A percentile compares a stretch with the other conserved stretches of the same genome.
Conservation (phyloP, 192 early-diverging fungal species). For the Podila verticillata region DNA sequence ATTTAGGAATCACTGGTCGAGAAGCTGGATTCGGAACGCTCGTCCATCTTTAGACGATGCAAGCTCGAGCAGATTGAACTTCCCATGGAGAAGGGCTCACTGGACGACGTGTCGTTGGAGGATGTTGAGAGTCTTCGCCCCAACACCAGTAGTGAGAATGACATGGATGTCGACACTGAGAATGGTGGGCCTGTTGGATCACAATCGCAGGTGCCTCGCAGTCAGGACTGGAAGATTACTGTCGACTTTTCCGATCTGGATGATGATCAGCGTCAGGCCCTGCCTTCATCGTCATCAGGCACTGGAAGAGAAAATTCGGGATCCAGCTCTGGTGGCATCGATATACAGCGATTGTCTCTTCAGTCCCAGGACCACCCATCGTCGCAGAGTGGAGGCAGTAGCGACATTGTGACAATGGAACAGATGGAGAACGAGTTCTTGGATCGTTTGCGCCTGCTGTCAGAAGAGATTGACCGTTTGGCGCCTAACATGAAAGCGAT, state of each 20-base stretch:
- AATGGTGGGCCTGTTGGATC: slow-evolving; percentile 1
- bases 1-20: slow-evolving; percentile 79
- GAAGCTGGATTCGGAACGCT: slow-evolving; percentile 76
- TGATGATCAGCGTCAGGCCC: slow-evolving; percentile 53
- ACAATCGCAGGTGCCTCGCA: slow-evolving; percentile 17
- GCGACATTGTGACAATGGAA: slow-evolving; percentile 52
- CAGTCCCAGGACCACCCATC: slow-evolving; percentile 23
- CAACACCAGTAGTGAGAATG: slow-evolving; percentile 20
- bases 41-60: slow-evolving; percentile 85
- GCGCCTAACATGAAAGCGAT: slow-evolving; percentile 93
- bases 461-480: slow-evolving; percentile 81
- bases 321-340: neutral
- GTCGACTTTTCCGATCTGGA: slow-evolving; percentile 71
- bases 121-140: slow-evolving; percentile 60
- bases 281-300: slow-evolving; percentile 9
- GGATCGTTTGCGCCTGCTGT: slow-evolving; percentile 65
- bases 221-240: slow-evolving; percentile 62
- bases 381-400: slow-evolving; percentile 11
- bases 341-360: slow-evolving; percentile 32
- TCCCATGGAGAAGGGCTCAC: slow-evolving; percentile 76
- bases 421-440: slow-evolving; percentile 74
- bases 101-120: slow-evolving; percentile 82
- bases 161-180: slow-evolving; percentile 63
- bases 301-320: no score
- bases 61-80: slow-evolving; percentile 95